phyloP scores from a whole-genome alignment of 139 green algal species.

The Chlorella sorokiniana region DNA sequence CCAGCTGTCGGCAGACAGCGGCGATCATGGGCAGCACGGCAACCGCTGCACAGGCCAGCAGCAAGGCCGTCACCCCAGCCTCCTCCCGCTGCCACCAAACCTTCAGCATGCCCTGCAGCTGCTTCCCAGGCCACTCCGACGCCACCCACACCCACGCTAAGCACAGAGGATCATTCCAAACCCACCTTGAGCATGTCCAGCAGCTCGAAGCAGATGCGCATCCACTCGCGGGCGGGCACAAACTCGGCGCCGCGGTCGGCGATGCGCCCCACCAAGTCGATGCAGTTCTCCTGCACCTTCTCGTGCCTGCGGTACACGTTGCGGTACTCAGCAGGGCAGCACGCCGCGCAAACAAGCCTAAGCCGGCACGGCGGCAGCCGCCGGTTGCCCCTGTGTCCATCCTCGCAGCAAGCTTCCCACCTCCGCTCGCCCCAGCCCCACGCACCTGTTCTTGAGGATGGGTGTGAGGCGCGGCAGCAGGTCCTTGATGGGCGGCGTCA shows the following conservation, averaged over 20 bases:
- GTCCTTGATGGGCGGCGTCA: slow-evolving; percentile 99
- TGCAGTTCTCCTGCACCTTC: slow-evolving; percentile 97
- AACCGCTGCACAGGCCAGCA: no score
- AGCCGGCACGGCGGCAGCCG: not conserved
- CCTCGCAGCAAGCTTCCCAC: no score
- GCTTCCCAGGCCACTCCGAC: not conserved
- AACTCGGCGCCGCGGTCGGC: slow-evolving; percentile 95
- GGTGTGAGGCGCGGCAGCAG: slow-evolving; percentile 97
- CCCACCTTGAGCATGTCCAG: slow-evolving; percentile 95
- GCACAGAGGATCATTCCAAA: not conserved
- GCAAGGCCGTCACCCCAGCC: no score
- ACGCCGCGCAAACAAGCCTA: not conserved
- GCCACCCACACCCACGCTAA: not conserved
- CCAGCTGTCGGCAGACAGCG: no score
- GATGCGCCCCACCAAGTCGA: slow-evolving; percentile 98
- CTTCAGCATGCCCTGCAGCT: not conserved
- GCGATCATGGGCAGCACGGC: no score
- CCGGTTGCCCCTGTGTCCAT: no score
- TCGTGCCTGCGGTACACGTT: slow-evolving; percentile 64
- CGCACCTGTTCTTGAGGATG: slow-evolving; percentile 94
- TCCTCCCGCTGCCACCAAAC: not conserved
- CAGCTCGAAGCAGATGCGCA: slow-evolving; percentile 99
- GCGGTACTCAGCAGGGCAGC: not conserved
- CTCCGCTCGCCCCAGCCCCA: slow-evolving; percentile 56
- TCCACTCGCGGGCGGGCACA: slow-evolving; percentile 98